Base-by-base conservation (phyloP, 1,139 yeast species). In the Pichia sorboxylosa region DNA sequence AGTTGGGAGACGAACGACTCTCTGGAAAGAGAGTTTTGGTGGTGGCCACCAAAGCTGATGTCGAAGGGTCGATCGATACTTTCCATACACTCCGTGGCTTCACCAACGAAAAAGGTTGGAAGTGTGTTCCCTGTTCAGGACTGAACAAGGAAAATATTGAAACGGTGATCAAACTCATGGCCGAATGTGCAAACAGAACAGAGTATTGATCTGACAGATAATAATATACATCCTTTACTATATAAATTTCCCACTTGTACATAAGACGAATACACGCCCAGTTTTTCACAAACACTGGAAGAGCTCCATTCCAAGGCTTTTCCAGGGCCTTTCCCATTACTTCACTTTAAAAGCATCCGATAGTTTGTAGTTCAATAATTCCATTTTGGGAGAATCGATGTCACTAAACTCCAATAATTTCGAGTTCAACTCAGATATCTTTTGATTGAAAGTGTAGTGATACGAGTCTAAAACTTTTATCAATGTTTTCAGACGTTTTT, bases 11-110 rank as follows among this genome's bases (percentile, higher is more conserved):
- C 1, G 55, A 61, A 32, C 66, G 94, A 26, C 51, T 81, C 55
- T 51, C 58, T 17, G 62, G 57, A 30, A 85, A 84, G 49, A 65
- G 61, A 32, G 69, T 80, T 1, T 61, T 87, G 36, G 73, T 90
- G 13, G 83, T 85, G 13, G 95, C 92, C 13, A 85, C 95, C 13
- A 90, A 90, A 54, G 97, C 95, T 1, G 98, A 90, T 52, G 51
- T 83, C 18, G 69, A 65, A 27, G 66, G 58, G 3, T 58, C 74
- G 18, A 61, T 66, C 27, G 61, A 56, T 18, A 68, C 61, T 32
- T 84, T 59, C 45, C 31, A 33, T 2, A 33, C 32, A 8, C 58
- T 84, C 29, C 60, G 58, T 34, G 46, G 55, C 1, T 72, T 58
- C 44, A 68, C 72, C 24, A 54, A 54, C 4, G 46, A 47, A 0